phyloP scores from a whole-genome alignment of 2,329 filamentous ascomycete species.

The Onygenales sp. region DNA sequence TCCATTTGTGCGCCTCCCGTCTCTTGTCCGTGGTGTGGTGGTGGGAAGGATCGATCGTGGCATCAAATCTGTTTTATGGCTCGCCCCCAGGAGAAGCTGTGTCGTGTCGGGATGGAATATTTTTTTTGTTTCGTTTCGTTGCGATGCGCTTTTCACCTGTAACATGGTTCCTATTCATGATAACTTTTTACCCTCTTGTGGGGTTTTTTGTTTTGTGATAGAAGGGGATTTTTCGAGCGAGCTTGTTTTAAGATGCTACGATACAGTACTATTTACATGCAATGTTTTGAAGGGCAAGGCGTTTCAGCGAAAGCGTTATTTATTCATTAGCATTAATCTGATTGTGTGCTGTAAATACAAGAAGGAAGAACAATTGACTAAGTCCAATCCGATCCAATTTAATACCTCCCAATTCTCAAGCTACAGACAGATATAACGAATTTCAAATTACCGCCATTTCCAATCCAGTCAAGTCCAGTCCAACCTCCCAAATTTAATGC shows the following conservation, averaged over 20 bases:
- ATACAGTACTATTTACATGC: background rate
- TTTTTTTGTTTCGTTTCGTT: too few relatives aligned
- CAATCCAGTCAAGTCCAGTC: too few relatives aligned
- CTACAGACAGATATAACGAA: too few relatives aligned
- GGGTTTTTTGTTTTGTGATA: background rate
- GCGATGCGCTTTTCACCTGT: background rate
- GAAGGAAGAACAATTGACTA: background rate
- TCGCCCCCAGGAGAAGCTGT: background rate
- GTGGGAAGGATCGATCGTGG: constrained; percentile 7
- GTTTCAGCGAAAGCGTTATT: too few relatives aligned
- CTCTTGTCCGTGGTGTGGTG: constrained; percentile 4
- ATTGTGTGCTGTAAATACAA: background rate
- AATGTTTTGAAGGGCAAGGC: too few relatives aligned
- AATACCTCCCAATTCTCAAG: background rate
- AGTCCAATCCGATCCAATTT: background rate
- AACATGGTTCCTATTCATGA: background rate
- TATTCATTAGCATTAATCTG: too few relatives aligned
- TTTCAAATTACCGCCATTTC: too few relatives aligned
- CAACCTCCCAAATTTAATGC: too few relatives aligned
- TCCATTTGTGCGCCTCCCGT: constrained; percentile 1
- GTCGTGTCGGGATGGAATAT: background rate
- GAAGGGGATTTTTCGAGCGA: background rate
- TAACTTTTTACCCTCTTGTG: background rate
- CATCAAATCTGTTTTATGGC: constrained; percentile 2
- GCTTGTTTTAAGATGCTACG: background rate